Base-by-base conservation (phyloP, 179 eudicot species). In the Heliamphora pulchella region DNA sequence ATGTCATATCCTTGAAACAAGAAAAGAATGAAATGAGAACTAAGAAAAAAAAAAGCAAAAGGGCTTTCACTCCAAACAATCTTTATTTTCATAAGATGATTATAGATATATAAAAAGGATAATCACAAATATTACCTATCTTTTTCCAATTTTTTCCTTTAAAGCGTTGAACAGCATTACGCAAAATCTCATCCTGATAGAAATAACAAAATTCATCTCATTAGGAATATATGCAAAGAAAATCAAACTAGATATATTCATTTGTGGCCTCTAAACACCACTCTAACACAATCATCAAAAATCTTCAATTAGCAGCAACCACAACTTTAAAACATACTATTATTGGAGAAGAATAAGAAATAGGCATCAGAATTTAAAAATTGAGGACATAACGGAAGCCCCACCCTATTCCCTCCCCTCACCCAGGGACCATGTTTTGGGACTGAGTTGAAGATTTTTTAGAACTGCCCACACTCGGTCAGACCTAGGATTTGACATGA, bases 141-240 rank as follows among this genome's bases (percentile, higher is more conserved):
- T 92, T 96, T 84, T 94, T 96, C 99, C 99, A 96, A 72, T 94
- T 96, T 84, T 94, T 96, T 69, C 99, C 99, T 79, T 92, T 91
- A 73, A 87, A 91, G 54, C 89, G 92, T 79, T 94, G 90, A 84
- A 96, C 99, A 78, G 99, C 99, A 80, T 90, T 84, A 64, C 94
- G 67, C 86, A 96, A 81, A 80, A 92, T 82, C 82, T 94, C 98
- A 89, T 96, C 99, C 99, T 96, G 90, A 63, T 85, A 11, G 62
- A 48, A 74, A 77, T 62, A 68, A 39, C 50, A 79, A 63, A 77
- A 50, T 1, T 41, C 55, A 74, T 18, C 79, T 5, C 47, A 69
- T 84, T 70, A 71, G 74, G 66, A 78, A 78, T 18, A 5, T 10
- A 20, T 1, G 5, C 22, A 59, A 73, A 20, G 58, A 53, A 73